Evolutionary conservation across 2,329 filamentous ascomycete genomes (phyloP), one percentile per base, ranked within the genome.

Genomic region (Colletotrichum euphorbiae): DNA sequence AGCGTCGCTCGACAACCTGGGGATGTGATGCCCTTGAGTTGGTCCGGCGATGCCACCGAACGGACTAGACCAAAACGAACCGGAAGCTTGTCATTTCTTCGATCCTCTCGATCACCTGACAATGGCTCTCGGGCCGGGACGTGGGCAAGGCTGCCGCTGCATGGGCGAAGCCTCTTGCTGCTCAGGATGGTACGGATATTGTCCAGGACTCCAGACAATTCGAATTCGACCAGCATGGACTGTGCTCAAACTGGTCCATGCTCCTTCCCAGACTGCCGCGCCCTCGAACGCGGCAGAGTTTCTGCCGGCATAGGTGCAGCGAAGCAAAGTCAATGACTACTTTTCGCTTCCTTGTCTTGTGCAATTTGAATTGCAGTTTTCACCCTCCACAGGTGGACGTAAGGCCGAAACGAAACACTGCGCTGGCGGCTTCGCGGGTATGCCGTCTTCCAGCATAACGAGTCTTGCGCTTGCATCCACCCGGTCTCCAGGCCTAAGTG

Each of bases 351-450:
- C 15, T 45, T 17, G 6, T 66, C 42, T 60, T 54, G 24, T 48
- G 28, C 42, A 46, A 45, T 50, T 59, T 48, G 54, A 36, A 60
- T 42, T 45, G 66, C 66, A 61, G 48, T 59, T n/a, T 40, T 43
- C 11, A 31, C 8, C 46, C 17, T 65, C 48, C 46, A 51, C 66
- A 69, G 61, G 66, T 69, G 66, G 48, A 11, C 24, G 13, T 48
- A 60, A 46, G 66, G 66, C 60, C 66, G 66, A 68, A 68, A 68
- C 66, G 54, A 65, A 68, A 68, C 66, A 65, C 43, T 36, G 54
- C 33, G 46, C 61, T 52, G 48, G 59, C 55, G 36, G 54, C n/a
- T 28, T 17, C 48, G 52, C 56, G 46, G 62, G 46, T 42, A 19
- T 33, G 46, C 40, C 28, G 28, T 11, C 28, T 58, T 48, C 31